These are phyloP conservation scores for Linaria vulgaris DNA, from an alignment of 257 asterid species.

Conservation along the genomic window DNA sequence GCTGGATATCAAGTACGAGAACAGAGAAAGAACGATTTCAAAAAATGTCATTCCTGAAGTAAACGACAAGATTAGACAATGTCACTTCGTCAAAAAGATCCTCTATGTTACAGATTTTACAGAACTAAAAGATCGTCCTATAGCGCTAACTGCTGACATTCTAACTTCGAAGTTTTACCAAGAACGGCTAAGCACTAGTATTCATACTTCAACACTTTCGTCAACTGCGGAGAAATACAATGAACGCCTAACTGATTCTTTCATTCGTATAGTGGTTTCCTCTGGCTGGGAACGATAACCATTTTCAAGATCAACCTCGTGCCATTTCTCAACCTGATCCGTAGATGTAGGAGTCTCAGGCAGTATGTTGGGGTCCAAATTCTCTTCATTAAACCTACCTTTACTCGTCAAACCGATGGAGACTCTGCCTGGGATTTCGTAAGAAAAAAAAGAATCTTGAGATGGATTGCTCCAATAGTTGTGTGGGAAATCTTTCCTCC, in stretches of 20 bases:
- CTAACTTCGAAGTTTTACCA: too few relatives aligned
- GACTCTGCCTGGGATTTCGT: conserved; percentile 24
- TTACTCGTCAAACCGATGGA: conserved; percentile 13
- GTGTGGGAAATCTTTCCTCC: conserved; percentile 17
- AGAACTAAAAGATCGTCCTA: too few relatives aligned
- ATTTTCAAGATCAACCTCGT: conserved; percentile 37
- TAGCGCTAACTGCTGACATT: too few relatives aligned
- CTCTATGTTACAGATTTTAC: too few relatives aligned
- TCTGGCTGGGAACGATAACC: conserved; percentile 71
- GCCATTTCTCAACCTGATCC: conserved; percentile 29
- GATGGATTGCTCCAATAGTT: neutral
- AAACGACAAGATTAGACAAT: too few relatives aligned
- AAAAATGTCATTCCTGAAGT: neutral
- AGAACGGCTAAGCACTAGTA: conserved; percentile 2
- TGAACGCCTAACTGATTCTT: conserved; percentile 30
- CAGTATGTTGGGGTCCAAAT: conserved; percentile 41
- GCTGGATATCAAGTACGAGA: neutral
- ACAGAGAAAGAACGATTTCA: neutral
- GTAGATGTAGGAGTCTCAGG: conserved; percentile 35
- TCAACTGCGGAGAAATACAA: conserved; percentile 30
- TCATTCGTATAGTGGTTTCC: conserved; percentile 15
- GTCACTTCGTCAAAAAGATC: too few relatives aligned
- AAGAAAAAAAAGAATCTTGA: conserved; percentile 10
- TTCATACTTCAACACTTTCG: conserved; percentile 36
- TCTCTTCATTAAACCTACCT: conserved; percentile 44